These are phyloP conservation scores for Allium cepa DNA, from an alignment of 106 monocot species.

Conservation along the genomic window DNA sequence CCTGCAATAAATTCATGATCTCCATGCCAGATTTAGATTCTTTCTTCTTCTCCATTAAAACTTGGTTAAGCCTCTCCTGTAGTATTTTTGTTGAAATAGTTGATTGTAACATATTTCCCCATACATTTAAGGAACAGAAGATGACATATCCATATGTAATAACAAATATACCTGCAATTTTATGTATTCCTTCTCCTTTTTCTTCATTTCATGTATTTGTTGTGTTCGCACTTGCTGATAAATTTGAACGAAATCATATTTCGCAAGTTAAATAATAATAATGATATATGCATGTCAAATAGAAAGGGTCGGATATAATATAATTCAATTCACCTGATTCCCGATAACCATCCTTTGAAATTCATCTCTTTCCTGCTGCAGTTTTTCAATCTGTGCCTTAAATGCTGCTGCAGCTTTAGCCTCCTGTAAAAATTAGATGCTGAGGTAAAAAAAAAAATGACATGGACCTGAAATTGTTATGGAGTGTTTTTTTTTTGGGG, in stretches of 20 bases:
- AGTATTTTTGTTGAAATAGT: conserved; percentile 7
- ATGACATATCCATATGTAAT: neutral
- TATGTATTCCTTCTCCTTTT: conserved; percentile 97
- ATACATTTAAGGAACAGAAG: neutral
- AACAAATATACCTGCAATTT: conserved; percentile 79
- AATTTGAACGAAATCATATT: neutral
- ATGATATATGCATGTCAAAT: too few relatives aligned
- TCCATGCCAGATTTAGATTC: conserved; percentile 98
- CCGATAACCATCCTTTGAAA: conserved; percentile 99
- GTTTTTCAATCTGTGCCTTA: conserved; percentile 90
- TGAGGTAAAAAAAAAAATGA: conserved; percentile 4
- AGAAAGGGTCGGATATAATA: neutral
- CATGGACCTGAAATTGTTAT: too few relatives aligned
- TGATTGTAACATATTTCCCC: neutral
- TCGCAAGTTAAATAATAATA: neutral
- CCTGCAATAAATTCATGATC: conserved; percentile 99
- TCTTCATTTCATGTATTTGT: conserved; percentile 99
- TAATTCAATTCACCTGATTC: conserved; percentile 57
- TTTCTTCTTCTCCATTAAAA: conserved; percentile 98
- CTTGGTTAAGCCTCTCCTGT: conserved; percentile 97
- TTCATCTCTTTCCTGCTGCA: conserved; percentile 96
- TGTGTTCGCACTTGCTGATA: conserved; percentile 95
- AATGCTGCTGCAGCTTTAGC: conserved; percentile 76
- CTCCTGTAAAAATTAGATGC: conserved; percentile 44
- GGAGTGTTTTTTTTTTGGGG: too few relatives aligned